Percentiles rank a stretch among this genome's conserved stretches.
Conservation (phyloP, 805 yeast genomes). For the Naumovozyma castellii region DNA sequence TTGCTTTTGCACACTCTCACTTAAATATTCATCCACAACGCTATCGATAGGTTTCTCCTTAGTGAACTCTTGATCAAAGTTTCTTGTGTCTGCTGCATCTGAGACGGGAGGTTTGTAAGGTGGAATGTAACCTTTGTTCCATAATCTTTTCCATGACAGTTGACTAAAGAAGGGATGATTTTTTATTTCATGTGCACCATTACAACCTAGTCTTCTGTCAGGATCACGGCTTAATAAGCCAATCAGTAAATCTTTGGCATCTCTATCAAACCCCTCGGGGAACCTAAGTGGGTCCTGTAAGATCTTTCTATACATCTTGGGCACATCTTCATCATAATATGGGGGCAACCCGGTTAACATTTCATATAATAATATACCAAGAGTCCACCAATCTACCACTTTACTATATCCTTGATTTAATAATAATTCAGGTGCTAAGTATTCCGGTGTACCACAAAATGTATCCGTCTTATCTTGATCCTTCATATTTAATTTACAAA, state of each 20-base stretch:
- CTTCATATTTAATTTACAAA: constrained; percentile 90
- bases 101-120: constrained; percentile 89
- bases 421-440: constrained; percentile 85
- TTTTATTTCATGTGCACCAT: constrained; percentile 76
- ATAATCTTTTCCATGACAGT: constrained; percentile 77
- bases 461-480: constrained; percentile 79
- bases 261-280: constrained; percentile 75
- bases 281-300: constrained; percentile 77
- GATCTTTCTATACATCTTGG: constrained; percentile 87
- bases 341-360: constrained; percentile 97
- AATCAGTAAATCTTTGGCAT: constrained; percentile 68
- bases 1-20: constrained; percentile 88
- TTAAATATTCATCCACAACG: constrained; percentile 81
- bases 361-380: constrained; percentile 87
- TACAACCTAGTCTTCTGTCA: constrained; percentile 55
- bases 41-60: constrained; percentile 87
- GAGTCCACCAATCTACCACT: constrained; percentile 96
- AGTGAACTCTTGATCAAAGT: constrained; percentile 85
- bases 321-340: constrained; percentile 84
- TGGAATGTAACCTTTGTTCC: constrained; percentile 79
- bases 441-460: constrained; percentile 96
- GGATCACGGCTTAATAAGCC: constrained; percentile 80
- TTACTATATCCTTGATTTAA: constrained; percentile 89
- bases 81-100: constrained; percentile 77
- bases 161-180: constrained; percentile 75